Evolutionary conservation across 1,284 basidiomycete species (phyloP).

Genomic region (Agaricales sp.): DNA sequence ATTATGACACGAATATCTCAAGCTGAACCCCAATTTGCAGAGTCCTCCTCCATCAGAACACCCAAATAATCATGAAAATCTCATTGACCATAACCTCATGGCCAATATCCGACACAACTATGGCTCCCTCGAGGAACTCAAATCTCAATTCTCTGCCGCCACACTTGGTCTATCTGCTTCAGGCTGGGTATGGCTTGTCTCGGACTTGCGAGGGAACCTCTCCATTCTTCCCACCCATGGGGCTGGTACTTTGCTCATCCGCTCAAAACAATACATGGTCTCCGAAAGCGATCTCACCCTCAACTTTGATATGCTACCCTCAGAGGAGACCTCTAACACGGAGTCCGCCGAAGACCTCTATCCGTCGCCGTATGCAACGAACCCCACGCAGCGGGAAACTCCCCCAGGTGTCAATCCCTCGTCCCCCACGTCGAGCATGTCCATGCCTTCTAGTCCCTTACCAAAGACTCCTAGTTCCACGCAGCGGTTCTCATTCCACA

Average conservation of each 20-base stretch:
- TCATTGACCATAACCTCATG: conserved; percentile 28
- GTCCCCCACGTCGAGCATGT: neutral
- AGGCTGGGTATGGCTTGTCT: conserved; percentile 86
- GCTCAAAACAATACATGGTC: conserved; percentile 39
- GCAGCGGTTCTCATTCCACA: conserved; percentile 18
- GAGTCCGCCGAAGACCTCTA: neutral
- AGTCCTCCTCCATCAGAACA: conserved; percentile 35
- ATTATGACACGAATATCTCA: conserved; percentile 6
- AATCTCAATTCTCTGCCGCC: conserved; percentile 69
- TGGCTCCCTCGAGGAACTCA: conserved; percentile 59
- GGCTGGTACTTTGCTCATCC: conserved; percentile 80
- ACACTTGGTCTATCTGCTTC: conserved; percentile 71
- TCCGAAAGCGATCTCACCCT: conserved; percentile 9
- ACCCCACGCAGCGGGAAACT: neutral
- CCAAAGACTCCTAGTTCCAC: conserved; percentile 18
- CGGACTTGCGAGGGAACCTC: conserved; percentile 52
- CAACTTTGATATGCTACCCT: neutral
- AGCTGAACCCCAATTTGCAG: conserved; percentile 20
- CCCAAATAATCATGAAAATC: conserved; percentile 28
- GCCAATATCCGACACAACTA: conserved; percentile 40
- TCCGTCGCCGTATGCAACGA: neutral
- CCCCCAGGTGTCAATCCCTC: neutral
- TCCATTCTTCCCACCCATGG: conserved; percentile 83
- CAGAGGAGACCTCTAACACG: neutral
- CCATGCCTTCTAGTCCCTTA: conserved; percentile 4